Percentiles rank a stretch among this genome's conserved stretches.
These are phyloP conservation scores for Cryptosporidium felis DNA, from an alignment of 169 alveolate genomes.

Conservation along the genomic window DNA sequence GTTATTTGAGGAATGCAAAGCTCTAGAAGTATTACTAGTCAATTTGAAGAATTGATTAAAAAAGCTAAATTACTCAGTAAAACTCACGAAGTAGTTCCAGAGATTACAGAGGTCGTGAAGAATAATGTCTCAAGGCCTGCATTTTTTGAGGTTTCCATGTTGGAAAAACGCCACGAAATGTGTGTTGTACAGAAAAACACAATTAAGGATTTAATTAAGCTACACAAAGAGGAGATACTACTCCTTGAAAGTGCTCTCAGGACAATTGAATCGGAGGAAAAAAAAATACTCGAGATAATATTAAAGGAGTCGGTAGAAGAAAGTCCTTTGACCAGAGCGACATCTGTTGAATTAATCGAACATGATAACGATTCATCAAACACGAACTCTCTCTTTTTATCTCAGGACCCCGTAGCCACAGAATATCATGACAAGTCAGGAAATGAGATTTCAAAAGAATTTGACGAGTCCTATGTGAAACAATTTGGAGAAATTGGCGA, in stretches of 20 bases:
- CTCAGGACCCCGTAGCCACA: neutral
- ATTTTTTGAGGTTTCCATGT: neutral
- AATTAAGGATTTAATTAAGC: conserved; percentile 10
- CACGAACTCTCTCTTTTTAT: neutral
- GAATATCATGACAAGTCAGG: neutral
- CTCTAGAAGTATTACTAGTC: conserved; percentile 25
- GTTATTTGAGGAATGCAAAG: conserved; percentile 3
- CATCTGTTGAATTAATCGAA: conserved; percentile 54
- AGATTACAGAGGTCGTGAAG: neutral
- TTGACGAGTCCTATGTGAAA: neutral
- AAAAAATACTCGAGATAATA: neutral
- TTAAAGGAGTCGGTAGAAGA: neutral
- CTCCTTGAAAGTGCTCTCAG: conserved; percentile 55
- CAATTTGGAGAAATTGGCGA: neutral
- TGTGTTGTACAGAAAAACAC: conserved; percentile 52
- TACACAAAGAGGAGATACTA: conserved; percentile 23
- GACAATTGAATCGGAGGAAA: conserved; percentile 45
- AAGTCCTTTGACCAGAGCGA: neutral
- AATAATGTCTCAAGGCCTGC: neutral
- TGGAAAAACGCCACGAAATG: conserved; percentile 30
- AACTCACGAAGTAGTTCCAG: neutral
- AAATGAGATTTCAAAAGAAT: neutral
- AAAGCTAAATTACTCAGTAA: conserved; percentile 13
- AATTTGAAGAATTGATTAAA: conserved; percentile 43
- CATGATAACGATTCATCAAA: neutral